phyloP scores from a whole-genome alignment of 805 yeast genomes.

The Aciculoconidium aculeatum region DNA sequence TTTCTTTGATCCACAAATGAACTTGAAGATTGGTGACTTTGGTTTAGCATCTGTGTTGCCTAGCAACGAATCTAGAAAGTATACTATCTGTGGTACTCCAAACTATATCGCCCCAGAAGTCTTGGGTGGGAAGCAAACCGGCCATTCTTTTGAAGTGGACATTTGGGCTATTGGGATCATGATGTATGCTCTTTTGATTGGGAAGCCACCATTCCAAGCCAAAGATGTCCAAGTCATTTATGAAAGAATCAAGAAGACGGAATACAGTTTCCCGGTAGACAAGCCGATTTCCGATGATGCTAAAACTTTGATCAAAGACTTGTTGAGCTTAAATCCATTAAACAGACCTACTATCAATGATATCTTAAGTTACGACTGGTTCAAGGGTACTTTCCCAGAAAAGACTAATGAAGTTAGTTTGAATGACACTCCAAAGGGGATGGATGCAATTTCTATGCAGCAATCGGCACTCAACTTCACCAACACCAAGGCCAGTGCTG shows the following conservation, averaged over 20 bases:
- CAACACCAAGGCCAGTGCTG: slow-evolving; percentile 58
- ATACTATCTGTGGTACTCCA: slow-evolving; percentile 97
- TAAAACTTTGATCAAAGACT: slow-evolving; percentile 59
- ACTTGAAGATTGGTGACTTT: slow-evolving; percentile 93
- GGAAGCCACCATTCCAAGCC: slow-evolving; percentile 97
- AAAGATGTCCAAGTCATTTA: slow-evolving; percentile 90
- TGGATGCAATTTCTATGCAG: slow-evolving; percentile 46
- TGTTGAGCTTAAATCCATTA: slow-evolving; percentile 72
- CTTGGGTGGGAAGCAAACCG: slow-evolving; percentile 76
- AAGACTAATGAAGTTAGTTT: slow-evolving; percentile 58
- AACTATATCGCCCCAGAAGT: slow-evolving; percentile 99
- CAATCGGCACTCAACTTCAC: slow-evolving; percentile 66
- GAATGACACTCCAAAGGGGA: slow-evolving; percentile 53
- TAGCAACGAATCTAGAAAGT: slow-evolving; percentile 62
- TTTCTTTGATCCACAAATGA: slow-evolving; percentile 90
- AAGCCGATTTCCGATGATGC: slow-evolving; percentile 69
- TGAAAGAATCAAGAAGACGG: slow-evolving; percentile 81
- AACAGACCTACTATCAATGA: slow-evolving; percentile 77
- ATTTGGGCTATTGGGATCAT: slow-evolving; percentile 97
- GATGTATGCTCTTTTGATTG: slow-evolving; percentile 86
- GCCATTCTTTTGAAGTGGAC: slow-evolving; percentile 93
- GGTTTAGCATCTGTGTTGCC: slow-evolving; percentile 96
- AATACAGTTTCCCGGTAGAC: slow-evolving; percentile 71
- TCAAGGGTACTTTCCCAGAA: slow-evolving; percentile 79
- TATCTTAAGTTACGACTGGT: slow-evolving; percentile 80